Conservation (phyloP, 2,329 filamentous ascomycete genomes). For the Colletotrichum sp. region DNA sequence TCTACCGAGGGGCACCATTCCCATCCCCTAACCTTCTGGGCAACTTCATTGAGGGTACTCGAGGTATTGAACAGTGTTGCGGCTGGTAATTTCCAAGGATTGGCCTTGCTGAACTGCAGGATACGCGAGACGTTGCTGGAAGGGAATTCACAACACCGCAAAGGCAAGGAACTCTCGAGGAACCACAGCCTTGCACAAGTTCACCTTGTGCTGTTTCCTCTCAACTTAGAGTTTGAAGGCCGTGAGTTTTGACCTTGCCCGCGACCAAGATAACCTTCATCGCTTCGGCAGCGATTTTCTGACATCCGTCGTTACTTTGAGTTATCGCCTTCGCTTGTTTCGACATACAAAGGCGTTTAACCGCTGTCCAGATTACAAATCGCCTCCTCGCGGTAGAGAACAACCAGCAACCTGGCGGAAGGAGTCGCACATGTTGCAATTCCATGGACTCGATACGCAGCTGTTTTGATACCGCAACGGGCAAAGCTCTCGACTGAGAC, state of each 20-base stretch:
- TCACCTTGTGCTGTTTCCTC: constrained; percentile 9
- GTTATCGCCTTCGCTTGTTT: not conserved
- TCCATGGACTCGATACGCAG: not conserved
- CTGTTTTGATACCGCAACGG: not conserved
- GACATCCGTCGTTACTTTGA: not conserved
- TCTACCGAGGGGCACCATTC: not conserved
- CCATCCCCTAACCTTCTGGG: not conserved
- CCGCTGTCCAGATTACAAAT: not conserved
- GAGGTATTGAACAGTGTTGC: not conserved
- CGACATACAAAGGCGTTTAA: not conserved
- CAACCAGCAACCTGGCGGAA: not conserved
- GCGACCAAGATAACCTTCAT: not conserved
- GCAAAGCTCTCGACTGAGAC: not conserved
- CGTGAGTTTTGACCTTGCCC: not conserved
- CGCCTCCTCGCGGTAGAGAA: not conserved
- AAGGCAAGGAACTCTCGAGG: not conserved
- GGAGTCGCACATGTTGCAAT: not conserved
- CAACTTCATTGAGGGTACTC: not conserved
- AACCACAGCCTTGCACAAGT: constrained; percentile 11
- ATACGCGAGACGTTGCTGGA: not conserved
- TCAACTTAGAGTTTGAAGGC: constrained; percentile 10
- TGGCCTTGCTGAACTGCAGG: not conserved
- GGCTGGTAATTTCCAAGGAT: not conserved
- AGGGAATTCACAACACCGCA: not conserved
- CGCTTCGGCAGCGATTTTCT: not conserved